Conservation (phyloP, 306 rosid genomes). For the Cicer bijugum region DNA sequence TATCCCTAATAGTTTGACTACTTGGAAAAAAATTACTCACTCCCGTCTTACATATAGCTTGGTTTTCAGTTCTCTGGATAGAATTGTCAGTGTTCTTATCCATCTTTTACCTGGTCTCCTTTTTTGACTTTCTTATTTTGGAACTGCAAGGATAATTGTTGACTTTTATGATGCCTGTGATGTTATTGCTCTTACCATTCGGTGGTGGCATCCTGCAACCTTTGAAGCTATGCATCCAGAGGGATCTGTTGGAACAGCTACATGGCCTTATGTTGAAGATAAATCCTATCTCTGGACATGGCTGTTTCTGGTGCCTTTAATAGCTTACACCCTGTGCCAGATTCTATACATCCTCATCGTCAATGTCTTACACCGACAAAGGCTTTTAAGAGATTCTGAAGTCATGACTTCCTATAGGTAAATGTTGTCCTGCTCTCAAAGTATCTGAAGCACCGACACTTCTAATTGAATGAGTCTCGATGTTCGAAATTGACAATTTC, state of each 20-base stretch:
- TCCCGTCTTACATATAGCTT: conserved; percentile 47
- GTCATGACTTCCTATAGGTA: conserved; percentile 94
- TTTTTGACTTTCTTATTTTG: conserved; percentile 5
- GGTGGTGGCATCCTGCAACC: conserved; percentile 86
- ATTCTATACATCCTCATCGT: conserved; percentile 79
- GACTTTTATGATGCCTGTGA: conserved; percentile 17
- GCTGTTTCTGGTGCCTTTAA: conserved; percentile 81
- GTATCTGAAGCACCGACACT: neutral
- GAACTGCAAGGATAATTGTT: neutral
- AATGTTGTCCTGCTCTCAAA: neutral
- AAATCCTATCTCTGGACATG: conserved; percentile 75
- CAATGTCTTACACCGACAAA: conserved; percentile 78
- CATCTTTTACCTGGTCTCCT: conserved; percentile 82
- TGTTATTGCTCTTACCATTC: conserved; percentile 52
- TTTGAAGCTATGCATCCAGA: conserved; percentile 81
- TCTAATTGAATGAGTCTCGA: too few relatives aligned
- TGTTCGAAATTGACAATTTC: too few relatives aligned
- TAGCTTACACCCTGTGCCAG: conserved; percentile 85
- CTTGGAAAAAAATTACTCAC: neutral
- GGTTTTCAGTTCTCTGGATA: conserved; percentile 90
- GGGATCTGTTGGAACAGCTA: conserved; percentile 60
- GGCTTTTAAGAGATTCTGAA: conserved; percentile 84
- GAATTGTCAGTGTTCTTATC: conserved; percentile 86
- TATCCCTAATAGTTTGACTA: conserved; percentile 28
- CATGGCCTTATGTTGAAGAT: conserved; percentile 87